These are phyloP conservation scores for Amanita jacksonii DNA, from an alignment of 768 basidiomycete genomes.

Conservation along the genomic window DNA sequence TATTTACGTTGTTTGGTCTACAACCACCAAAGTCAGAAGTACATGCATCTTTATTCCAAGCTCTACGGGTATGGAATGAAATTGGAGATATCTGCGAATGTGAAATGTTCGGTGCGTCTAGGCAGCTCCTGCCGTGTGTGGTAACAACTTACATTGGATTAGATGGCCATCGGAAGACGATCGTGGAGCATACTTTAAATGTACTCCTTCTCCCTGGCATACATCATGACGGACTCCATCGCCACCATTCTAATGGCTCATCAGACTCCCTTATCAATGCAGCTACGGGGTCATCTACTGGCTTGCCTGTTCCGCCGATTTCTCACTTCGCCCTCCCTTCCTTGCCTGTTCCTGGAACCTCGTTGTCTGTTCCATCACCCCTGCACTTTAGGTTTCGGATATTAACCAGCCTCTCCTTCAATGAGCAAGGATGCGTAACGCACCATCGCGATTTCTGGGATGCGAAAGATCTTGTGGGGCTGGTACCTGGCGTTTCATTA, in stretches of 20 bases:
- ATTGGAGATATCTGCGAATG: slow-evolving; percentile 67
- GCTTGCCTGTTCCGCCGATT: slow-evolving; percentile 22
- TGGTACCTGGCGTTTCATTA: slow-evolving; percentile 59
- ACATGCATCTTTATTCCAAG: slow-evolving; percentile 46
- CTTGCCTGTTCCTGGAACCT: slow-evolving; percentile 50
- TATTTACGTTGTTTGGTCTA: slow-evolving; percentile 46
- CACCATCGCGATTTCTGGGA: slow-evolving; percentile 81
- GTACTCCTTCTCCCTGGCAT: slow-evolving; percentile 67
- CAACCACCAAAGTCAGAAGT: slow-evolving; percentile 22
- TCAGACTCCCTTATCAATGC: slow-evolving; percentile 30
- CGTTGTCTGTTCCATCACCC: slow-evolving; percentile 51
- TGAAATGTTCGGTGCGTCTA: slow-evolving; percentile 60
- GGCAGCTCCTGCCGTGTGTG: background rate
- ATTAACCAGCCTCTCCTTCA: slow-evolving; percentile 65
- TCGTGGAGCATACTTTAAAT: slow-evolving; percentile 76
- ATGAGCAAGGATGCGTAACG: slow-evolving; percentile 73
- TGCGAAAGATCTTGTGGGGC: slow-evolving; percentile 63
- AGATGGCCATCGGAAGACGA: slow-evolving; percentile 69
- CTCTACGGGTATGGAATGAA: slow-evolving; percentile 64
- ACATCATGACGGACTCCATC: slow-evolving; percentile 37
- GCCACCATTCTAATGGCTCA: slow-evolving; percentile 21
- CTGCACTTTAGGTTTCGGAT: slow-evolving; percentile 68
- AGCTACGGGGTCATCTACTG: slow-evolving; percentile 7
- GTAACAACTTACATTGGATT: background rate
- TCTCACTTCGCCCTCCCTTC: slow-evolving; percentile 33